phyloP scores from a whole-genome alignment of 2,329 filamentous ascomycete genomes.

The Phaeomoniella chlamydospora region DNA sequence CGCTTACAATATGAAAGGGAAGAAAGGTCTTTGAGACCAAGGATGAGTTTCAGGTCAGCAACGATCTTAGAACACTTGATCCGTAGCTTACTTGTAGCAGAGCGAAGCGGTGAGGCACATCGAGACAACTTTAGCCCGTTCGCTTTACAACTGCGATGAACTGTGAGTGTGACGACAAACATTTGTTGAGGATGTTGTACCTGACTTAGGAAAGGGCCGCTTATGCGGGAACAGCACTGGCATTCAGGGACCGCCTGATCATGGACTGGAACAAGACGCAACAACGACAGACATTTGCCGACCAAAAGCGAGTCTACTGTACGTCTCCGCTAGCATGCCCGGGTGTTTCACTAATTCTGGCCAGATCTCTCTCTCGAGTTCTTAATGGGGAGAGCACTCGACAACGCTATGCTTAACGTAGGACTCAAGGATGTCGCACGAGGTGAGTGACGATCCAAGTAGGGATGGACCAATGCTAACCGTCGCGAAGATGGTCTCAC shows the following conservation, averaged over 20 bases:
- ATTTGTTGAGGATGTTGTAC: neutral
- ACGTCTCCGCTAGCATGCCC: constrained; percentile 12
- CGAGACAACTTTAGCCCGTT: constrained; percentile 88
- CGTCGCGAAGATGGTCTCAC: constrained; percentile 53
- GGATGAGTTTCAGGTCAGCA: constrained; percentile 57
- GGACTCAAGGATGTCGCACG: constrained; percentile 73
- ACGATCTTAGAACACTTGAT: neutral
- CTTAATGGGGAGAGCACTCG: constrained; percentile 86
- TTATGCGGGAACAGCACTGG: constrained; percentile 79
- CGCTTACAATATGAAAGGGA: constrained; percentile 25
- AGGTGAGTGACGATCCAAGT: constrained; percentile 35
- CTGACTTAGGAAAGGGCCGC: constrained; percentile 44
- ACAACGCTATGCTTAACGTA: constrained; percentile 98
- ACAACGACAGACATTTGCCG: constrained; percentile 80
- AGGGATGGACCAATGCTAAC: constrained; percentile 9
- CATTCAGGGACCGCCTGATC: constrained; percentile 83
- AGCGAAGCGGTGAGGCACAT: constrained; percentile 83
- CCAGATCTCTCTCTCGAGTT: constrained; percentile 86
- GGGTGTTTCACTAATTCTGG: constrained; percentile 3
- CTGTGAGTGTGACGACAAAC: constrained; percentile 21
- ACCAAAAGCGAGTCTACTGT: constrained; percentile 91
- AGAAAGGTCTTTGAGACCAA: constrained; percentile 58
- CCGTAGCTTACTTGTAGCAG: constrained; percentile 21
- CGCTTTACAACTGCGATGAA: constrained; percentile 97
- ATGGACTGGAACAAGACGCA: constrained; percentile 98